phyloP scores from a whole-genome alignment of 2,329 filamentous ascomycete species.

The Stylonectria norvegica region DNA sequence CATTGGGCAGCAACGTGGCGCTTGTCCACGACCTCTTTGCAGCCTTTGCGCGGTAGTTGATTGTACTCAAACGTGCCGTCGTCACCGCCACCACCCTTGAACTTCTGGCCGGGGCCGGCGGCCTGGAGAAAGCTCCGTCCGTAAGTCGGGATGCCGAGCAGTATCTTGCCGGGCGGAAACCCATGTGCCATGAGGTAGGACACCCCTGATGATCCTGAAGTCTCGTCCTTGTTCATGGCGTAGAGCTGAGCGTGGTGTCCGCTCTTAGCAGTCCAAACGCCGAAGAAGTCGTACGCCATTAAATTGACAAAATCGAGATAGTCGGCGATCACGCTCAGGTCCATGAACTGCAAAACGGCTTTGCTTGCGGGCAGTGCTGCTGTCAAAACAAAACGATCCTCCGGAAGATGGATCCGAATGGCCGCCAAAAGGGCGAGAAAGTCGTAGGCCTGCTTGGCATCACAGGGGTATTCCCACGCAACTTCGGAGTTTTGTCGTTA shows the following conservation, averaged over 20 bases:
- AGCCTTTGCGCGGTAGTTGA: constrained; percentile 58
- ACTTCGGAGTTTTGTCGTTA: constrained; percentile 46
- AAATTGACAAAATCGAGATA: constrained; percentile 75
- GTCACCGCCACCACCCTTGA: constrained; percentile 53
- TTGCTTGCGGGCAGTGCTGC: constrained; percentile 68
- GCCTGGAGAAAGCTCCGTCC: constrained; percentile 71
- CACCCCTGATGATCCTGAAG: constrained; percentile 65
- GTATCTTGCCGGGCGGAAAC: constrained; percentile 67
- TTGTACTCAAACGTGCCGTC: constrained; percentile 73
- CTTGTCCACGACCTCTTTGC: constrained; percentile 66
- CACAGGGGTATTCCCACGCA: constrained; percentile 74
- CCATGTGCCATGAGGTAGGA: constrained; percentile 62
- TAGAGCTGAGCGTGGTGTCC: constrained; percentile 78
- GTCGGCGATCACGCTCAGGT: constrained; percentile 58
- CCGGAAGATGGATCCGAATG: constrained; percentile 64
- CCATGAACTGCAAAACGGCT: constrained; percentile 65
- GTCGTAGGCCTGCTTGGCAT: constrained; percentile 63
- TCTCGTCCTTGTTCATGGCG: constrained; percentile 55
- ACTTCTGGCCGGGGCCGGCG: constrained; percentile 61
- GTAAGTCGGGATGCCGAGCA: constrained; percentile 73
- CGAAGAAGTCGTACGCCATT: constrained; percentile 77
- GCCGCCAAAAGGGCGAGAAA: constrained; percentile 67
- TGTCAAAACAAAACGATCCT: constrained; percentile 66
- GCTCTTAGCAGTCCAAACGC: constrained; percentile 62
- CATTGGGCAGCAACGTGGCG: constrained; percentile 68